Evolutionary conservation across 441 rosid genomes (phyloP).

Genomic region (Populus hybrid): DNA sequence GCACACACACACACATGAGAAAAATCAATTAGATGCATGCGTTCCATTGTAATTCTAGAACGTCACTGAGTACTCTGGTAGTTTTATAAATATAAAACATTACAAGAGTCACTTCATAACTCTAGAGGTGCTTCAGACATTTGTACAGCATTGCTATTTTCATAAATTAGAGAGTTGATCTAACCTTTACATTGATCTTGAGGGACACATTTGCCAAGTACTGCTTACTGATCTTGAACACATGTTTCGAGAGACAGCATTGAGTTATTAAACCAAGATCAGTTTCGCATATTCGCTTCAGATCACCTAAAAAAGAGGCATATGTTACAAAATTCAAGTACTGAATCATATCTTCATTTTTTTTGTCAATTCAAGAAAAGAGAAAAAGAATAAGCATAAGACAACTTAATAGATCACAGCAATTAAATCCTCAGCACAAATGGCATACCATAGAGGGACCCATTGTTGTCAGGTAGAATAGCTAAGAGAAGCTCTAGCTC

Average conservation of each 20-base stretch:
- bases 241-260: constrained; percentile 87
- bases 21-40: neutral
- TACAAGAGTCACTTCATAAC: neutral
- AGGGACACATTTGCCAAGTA: constrained; percentile 85
- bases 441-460: constrained; percentile 80
- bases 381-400: neutral
- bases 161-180: neutral
- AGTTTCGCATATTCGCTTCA: constrained; percentile 89
- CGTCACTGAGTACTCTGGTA: neutral
- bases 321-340: neutral
- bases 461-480: constrained; percentile 94
- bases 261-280: constrained; percentile 89
- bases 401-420: neutral
- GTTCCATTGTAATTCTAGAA: neutral
- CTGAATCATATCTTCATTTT: neutral
- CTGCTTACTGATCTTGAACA: constrained; percentile 88
- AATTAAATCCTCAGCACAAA: constrained; percentile 1
- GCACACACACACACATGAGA: neutral
- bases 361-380: neutral
- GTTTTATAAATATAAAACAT: neutral
- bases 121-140: neutral
- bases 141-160: too few species aligned
- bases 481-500: constrained; percentile 87
- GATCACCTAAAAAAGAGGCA: constrained; percentile 54
- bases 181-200: constrained; percentile 87